Percentiles rank a stretch among this genome's conserved stretches.
Conservation (phyloP, 73 alveolate genomes). For the Uronychia setigera region DNA sequence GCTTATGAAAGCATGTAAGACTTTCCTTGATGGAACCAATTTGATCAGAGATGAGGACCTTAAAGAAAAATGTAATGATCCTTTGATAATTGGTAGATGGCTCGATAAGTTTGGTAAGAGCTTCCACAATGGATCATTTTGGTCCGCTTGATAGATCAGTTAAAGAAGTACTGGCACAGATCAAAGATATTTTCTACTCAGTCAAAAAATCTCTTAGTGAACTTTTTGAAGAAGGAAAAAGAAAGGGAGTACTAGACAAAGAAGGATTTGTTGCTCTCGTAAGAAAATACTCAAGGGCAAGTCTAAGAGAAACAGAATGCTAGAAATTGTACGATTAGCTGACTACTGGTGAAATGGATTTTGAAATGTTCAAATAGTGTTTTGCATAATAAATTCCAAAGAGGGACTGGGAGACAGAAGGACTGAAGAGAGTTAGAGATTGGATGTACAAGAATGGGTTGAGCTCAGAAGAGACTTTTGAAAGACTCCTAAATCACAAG, state of each 20-base stretch:
- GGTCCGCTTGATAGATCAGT: background rate
- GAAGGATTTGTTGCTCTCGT: background rate
- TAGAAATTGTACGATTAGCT: background rate
- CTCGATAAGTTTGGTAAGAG: background rate
- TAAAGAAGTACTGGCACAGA: slow-evolving; percentile 10
- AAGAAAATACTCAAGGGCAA: background rate
- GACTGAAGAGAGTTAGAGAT: slow-evolving; percentile 30
- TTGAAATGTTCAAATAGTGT: background rate
- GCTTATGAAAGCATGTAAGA: background rate
- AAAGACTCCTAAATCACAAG: slow-evolving; percentile 9
- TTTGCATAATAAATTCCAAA: background rate
- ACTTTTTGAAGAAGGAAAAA: slow-evolving; percentile 42
- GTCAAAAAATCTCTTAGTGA: slow-evolving; percentile 18
- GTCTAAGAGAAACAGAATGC: background rate
- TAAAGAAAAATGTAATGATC: background rate
- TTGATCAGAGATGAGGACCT: background rate
- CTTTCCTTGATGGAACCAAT: background rate
- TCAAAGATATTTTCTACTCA: slow-evolving; percentile 45
- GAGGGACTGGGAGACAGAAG: background rate
- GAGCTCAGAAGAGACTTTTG: slow-evolving; percentile 36
- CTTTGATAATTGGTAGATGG: too few species aligned
- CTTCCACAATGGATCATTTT: background rate
- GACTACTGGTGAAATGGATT: background rate
- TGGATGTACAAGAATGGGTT: slow-evolving; percentile 51
- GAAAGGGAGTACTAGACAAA: background rate